Percentiles rank a stretch among this genome's conserved stretches.
Evolutionary conservation across 768 basidiomycete genomes (phyloP).

Genomic region (Termitomyces sp.): DNA sequence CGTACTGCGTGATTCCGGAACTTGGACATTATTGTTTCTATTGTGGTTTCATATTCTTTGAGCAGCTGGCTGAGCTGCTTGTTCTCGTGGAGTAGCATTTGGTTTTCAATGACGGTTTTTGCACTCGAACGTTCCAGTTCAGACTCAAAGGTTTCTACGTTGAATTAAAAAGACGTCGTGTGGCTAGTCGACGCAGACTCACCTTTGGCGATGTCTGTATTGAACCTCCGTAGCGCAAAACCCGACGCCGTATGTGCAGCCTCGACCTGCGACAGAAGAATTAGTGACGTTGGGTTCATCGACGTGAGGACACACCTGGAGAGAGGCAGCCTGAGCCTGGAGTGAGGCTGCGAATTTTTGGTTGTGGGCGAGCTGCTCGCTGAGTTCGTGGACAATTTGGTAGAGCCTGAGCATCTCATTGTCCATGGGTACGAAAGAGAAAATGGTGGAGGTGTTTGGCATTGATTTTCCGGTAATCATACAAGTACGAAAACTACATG

Average conservation of each 20-base stretch:
- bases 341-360: slow-evolving; percentile 68
- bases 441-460: background rate
- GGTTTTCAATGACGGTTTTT: slow-evolving; percentile 90
- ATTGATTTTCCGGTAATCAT: no score
- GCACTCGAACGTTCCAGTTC: slow-evolving; percentile 90
- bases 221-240: slow-evolving; percentile 78
- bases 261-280: slow-evolving; percentile 51
- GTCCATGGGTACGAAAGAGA: slow-evolving; percentile 47
- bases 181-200: slow-evolving; percentile 8
- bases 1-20: slow-evolving; percentile 75
- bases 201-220: slow-evolving; percentile 87
- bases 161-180: background rate
- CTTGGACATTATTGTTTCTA: slow-evolving; percentile 96
- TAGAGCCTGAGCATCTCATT: slow-evolving; percentile 71
- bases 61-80: slow-evolving; percentile 85
- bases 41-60: slow-evolving; percentile 91
- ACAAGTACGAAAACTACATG: no score
- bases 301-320: slow-evolving; percentile 56
- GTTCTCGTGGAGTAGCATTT: slow-evolving; percentile 89
- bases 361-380: slow-evolving; percentile 80
- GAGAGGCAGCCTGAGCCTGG: slow-evolving; percentile 60
- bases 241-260: slow-evolving; percentile 69
- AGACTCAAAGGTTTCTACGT: slow-evolving; percentile 84
- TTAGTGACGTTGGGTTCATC: slow-evolving; percentile 9
- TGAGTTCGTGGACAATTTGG: slow-evolving; percentile 78